These are phyloP conservation scores for Cryptosporidium ubiquitum DNA, from an alignment of 169 alveolate species.

Conservation along the genomic window DNA sequence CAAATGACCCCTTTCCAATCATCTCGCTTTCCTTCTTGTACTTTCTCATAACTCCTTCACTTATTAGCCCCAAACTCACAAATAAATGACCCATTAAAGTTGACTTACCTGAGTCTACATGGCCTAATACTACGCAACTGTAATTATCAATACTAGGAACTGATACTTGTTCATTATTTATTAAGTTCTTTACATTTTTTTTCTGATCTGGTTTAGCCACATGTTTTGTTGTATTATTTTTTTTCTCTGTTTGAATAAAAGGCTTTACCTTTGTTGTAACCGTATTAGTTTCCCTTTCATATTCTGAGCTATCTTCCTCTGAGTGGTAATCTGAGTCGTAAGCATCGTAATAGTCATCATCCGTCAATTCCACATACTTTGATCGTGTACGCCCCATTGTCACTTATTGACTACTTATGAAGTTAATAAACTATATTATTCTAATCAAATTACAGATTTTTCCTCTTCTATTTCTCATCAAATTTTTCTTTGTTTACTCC, in stretches of 20 bases:
- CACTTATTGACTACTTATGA: neutral
- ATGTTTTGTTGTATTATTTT: neutral
- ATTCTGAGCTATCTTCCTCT: neutral
- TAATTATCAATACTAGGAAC: neutral
- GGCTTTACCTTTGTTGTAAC: neutral
- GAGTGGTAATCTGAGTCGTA: neutral
- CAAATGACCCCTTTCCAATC: conserved; percentile 79
- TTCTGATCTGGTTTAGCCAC: neutral
- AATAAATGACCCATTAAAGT: conserved; percentile 93
- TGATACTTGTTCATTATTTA: neutral
- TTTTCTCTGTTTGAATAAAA: neutral
- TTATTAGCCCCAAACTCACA: conserved; percentile 84
- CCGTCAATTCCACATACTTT: conserved; percentile 35
- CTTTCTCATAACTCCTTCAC: conserved; percentile 84
- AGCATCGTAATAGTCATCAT: conserved; percentile 64
- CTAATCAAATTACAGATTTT: neutral
- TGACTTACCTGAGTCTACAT: conserved; percentile 95
- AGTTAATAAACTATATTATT: too few relatives aligned
- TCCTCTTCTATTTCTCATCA: neutral
- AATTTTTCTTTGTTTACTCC: neutral
- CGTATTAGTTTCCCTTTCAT: too few relatives aligned
- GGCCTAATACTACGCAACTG: conserved; percentile 93
- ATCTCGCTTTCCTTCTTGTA: conserved; percentile 81
- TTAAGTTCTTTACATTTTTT: neutral
- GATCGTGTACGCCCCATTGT: conserved; percentile 26